phyloP scores from a whole-genome alignment of 1,139 yeast genomes.

The Diutina pseudorugosa region DNA sequence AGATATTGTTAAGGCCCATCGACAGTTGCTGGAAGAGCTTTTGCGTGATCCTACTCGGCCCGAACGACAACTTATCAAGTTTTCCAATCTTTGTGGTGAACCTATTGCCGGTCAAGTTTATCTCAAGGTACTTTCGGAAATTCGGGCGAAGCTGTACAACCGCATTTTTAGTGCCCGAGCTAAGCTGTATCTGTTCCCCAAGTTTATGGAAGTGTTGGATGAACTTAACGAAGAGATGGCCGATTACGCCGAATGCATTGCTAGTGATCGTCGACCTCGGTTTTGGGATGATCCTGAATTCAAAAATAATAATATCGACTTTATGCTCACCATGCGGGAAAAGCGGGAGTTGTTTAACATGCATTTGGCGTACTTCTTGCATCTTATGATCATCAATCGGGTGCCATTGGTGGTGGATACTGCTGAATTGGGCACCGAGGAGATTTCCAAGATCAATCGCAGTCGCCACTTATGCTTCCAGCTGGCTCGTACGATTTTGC shows the following conservation, averaged over 20 bases:
- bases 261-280: conserved; percentile 6
- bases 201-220: conserved; percentile 7
- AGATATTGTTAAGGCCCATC: not conserved
- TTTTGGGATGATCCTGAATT: conserved; percentile 8
- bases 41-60: not conserved
- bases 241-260: conserved; percentile 5
- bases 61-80: not conserved
- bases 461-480: conserved; percentile 8
- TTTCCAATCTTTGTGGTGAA: not conserved
- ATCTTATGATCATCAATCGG: conserved; percentile 9
- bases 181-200: conserved; percentile 6
- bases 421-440: conserved; percentile 1
- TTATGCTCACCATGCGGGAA: not conserved
- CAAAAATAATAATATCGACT: not conserved
- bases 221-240: conserved; percentile 8
- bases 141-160: conserved; percentile 8
- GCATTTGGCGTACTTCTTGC: conserved; percentile 8
- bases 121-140: conserved; percentile 5
- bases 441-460: not conserved
- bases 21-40: not conserved
- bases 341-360: not conserved
- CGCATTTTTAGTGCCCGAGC: conserved; percentile 9
- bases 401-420: conserved; percentile 6
- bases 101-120: conserved; percentile 1
- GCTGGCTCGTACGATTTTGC: conserved; percentile 9